A percentile compares a stretch with the other conserved stretches of the same genome.
Conservation (phyloP, 2,329 filamentous ascomycete genomes). For the Cladosporium cucumerinum region DNA sequence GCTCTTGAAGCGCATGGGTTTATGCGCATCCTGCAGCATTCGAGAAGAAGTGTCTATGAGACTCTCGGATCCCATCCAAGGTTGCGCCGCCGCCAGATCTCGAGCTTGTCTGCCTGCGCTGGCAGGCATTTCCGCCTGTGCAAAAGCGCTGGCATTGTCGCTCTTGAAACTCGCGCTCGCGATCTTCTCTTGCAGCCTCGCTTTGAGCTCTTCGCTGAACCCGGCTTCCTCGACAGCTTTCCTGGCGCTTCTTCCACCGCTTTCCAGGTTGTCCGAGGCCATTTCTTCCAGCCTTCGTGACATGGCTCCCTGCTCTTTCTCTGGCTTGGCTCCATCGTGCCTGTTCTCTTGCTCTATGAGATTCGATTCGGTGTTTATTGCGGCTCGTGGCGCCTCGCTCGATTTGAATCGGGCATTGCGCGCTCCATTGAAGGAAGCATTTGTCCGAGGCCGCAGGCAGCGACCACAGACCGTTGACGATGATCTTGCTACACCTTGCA, state of each 20-base stretch:
- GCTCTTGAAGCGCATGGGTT: slow-evolving; percentile 45
- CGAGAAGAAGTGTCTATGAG: slow-evolving; percentile 73
- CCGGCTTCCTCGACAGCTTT: slow-evolving; percentile 60
- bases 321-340: not conserved
- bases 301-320: slow-evolving; percentile 53
- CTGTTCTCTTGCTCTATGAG: not conserved
- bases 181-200: slow-evolving; percentile 57
- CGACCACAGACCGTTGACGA: slow-evolving; percentile 36
- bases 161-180: slow-evolving; percentile 53
- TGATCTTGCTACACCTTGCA: slow-evolving; percentile 23
- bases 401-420: slow-evolving; percentile 1
- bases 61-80: slow-evolving; percentile 77
- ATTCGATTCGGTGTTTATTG: not conserved
- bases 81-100: slow-evolving; percentile 62
- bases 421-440: slow-evolving; percentile 15
- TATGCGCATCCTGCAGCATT: slow-evolving; percentile 66
- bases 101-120: slow-evolving; percentile 67
- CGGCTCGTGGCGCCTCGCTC: slow-evolving; percentile 17
- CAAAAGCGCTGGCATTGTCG: slow-evolving; percentile 53
- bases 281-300: slow-evolving; percentile 56
- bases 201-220: slow-evolving; percentile 60
- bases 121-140: slow-evolving; percentile 52
- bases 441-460: slow-evolving; percentile 37
- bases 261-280: slow-evolving; percentile 57
- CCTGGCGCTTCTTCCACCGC: slow-evolving; percentile 52